A percentile compares a stretch with the other conserved stretches of the same genome.
These are phyloP conservation scores for Rhodotorula diobovata DNA, from an alignment of 768 basidiomycete genomes.

Conservation along the genomic window DNA sequence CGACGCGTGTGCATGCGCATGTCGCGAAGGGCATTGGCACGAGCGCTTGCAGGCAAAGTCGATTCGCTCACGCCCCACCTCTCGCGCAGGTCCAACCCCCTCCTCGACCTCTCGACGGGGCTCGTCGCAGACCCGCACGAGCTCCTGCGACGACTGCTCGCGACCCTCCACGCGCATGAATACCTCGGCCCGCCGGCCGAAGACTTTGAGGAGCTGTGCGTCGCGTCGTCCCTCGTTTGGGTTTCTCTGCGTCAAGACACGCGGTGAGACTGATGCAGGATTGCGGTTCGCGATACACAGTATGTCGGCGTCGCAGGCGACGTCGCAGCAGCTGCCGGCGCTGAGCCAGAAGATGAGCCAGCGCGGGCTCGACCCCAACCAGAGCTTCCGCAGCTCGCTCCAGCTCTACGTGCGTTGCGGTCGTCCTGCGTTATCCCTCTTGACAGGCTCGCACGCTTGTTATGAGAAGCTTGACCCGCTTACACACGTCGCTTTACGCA, in stretches of 20 bases:
- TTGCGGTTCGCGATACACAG: not conserved
- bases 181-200: conserved; percentile 69
- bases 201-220: conserved; percentile 32
- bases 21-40: too few species aligned
- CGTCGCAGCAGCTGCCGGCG: conserved; percentile 51
- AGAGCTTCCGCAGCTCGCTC: conserved; percentile 74
- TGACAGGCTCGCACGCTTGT: too few species aligned
- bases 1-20: too few species aligned
- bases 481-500: conserved; percentile 43
- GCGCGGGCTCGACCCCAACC: conserved; percentile 54
- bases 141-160: conserved; percentile 67
- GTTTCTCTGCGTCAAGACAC: too few species aligned
- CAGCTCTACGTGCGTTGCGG: conserved; percentile 68
- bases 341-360: conserved; percentile 62
- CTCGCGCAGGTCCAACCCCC: conserved; percentile 13
- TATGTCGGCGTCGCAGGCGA: conserved; percentile 6
- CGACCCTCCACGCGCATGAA: conserved; percentile 63
- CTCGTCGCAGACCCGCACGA: conserved; percentile 56
- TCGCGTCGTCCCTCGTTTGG: not conserved
- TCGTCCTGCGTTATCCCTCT: not conserved
- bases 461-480: too few species aligned
- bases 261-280: not conserved
- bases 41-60: too few species aligned
- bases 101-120: conserved; percentile 61
- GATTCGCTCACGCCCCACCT: too few species aligned